Conservation (phyloP, 2,329 filamentous ascomycete genomes). For the Cercospora beticola region DNA sequence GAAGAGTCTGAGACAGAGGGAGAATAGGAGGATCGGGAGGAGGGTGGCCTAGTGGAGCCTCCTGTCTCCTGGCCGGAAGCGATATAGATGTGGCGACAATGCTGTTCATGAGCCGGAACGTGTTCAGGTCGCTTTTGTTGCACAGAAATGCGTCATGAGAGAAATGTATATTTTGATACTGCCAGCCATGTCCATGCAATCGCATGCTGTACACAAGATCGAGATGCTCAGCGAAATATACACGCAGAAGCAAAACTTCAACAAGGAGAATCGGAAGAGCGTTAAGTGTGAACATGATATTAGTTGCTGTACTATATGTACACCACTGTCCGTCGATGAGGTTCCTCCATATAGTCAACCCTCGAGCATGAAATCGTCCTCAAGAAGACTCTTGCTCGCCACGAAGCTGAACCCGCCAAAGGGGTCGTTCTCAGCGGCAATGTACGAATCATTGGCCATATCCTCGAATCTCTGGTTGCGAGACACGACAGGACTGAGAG, state of each 20-base stretch:
- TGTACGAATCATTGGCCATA: slow-evolving; percentile 18
- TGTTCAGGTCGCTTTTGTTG: not conserved
- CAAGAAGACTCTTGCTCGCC: slow-evolving; percentile 52
- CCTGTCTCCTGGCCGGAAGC: not conserved
- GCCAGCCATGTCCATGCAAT: not conserved
- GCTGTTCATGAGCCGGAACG: not conserved
- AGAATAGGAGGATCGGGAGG: slow-evolving; percentile 56
- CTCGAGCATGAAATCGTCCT: slow-evolving; percentile 40
- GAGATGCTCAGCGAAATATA: not conserved
- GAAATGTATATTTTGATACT: not conserved
- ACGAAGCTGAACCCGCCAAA: slow-evolving; percentile 58
- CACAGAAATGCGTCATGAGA: not conserved
- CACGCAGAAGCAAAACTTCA: not conserved
- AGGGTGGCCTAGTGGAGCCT: slow-evolving; percentile 12
- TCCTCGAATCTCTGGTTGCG: slow-evolving; percentile 29
- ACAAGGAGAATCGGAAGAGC: not conserved
- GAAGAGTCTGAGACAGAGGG: slow-evolving; percentile 60
- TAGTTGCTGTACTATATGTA: not conserved
- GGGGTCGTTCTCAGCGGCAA: slow-evolving; percentile 43
- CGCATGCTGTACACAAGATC: not conserved
- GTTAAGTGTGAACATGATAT: not conserved
- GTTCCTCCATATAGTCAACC: slow-evolving; percentile 32
- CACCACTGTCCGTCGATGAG: not conserved
- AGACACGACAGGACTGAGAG: slow-evolving; percentile 69
- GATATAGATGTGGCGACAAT: not conserved